Conservation (phyloP, 768 basidiomycete species). For the Trametes coccinea region DNA sequence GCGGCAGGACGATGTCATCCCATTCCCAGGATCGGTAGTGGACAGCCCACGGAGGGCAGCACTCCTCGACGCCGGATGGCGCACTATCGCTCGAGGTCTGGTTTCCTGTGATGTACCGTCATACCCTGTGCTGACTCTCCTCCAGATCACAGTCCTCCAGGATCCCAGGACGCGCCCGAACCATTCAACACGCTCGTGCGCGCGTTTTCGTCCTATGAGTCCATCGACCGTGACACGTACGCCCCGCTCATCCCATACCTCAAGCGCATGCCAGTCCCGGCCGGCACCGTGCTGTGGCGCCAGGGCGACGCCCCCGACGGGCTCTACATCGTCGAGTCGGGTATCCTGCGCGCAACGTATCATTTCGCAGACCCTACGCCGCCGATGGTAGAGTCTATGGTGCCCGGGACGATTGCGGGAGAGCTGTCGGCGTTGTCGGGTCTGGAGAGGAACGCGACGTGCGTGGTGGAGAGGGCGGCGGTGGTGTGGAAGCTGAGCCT, state of each 20-base stretch:
- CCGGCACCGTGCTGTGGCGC: constrained; percentile 69
- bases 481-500: constrained; percentile 80
- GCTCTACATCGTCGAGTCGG: constrained; percentile 86
- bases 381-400: constrained; percentile 86
- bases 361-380: constrained; percentile 66
- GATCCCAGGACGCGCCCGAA: constrained; percentile 43
- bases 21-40: constrained; percentile 46
- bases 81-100: constrained; percentile 65
- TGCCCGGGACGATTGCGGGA: constrained; percentile 88
- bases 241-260: constrained; percentile 71
- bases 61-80: constrained; percentile 68
- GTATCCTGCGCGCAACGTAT: constrained; percentile 83
- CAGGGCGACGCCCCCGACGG: constrained; percentile 79
- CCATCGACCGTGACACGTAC: constrained; percentile 57
- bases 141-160: constrained; percentile 4
- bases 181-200: constrained; percentile 76
- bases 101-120: neutral
- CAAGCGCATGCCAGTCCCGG: constrained; percentile 54
- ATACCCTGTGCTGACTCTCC: constrained; percentile 8
- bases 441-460: constrained; percentile 80
- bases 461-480: constrained; percentile 74
- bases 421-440: constrained; percentile 85
- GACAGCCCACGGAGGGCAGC: constrained; percentile 66
- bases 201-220: constrained; percentile 75
- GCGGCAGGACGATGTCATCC: constrained; percentile 52